A percentile compares a stretch with the other conserved stretches of the same genome.
phyloP scores from a whole-genome alignment of 2,329 filamentous ascomycete species.

The Cladosporium sp. region DNA sequence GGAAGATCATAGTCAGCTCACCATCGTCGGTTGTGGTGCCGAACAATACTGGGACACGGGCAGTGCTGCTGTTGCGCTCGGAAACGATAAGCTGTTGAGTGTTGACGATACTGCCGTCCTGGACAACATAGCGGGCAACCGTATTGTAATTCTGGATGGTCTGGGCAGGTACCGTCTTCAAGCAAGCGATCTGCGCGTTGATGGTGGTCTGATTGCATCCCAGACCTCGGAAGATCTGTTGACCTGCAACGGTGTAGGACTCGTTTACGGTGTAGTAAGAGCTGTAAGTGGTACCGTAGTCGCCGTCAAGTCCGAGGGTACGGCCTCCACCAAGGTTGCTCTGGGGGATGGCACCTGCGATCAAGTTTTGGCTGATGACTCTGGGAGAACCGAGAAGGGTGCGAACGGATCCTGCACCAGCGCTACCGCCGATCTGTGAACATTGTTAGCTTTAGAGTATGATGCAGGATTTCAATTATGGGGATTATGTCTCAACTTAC shows the following conservation, averaged over 20 bases:
- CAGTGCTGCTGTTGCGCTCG: conserved; percentile 44
- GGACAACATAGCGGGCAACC: conserved; percentile 55
- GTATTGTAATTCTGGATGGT: conserved; percentile 44
- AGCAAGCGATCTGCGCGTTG: conserved; percentile 54
- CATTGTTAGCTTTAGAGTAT: background rate
- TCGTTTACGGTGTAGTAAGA: conserved; percentile 59
- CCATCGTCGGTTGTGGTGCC: conserved; percentile 57
- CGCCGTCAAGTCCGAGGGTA: conserved; percentile 55
- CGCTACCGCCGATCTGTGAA: conserved; percentile 44
- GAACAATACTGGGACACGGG: conserved; percentile 58
- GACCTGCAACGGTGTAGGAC: conserved; percentile 51
- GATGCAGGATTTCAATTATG: background rate
- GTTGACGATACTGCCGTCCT: conserved; percentile 59
- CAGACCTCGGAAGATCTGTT: conserved; percentile 52
- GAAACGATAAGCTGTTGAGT: conserved; percentile 50
- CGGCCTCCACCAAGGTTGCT: conserved; percentile 59
- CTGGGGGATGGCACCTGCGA: conserved; percentile 50
- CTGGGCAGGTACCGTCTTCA: conserved; percentile 49
- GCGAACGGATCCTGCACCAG: conserved; percentile 58
- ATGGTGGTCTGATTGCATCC: conserved; percentile 53
- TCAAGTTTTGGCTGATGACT: conserved; percentile 46
- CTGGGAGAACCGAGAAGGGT: conserved; percentile 55
- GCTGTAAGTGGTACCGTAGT: conserved; percentile 60
- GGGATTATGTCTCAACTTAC: background rate
- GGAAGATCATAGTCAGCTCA: background rate